phyloP scores from a whole-genome alignment of 306 rosid genomes.

The Arachis hypogaea region DNA sequence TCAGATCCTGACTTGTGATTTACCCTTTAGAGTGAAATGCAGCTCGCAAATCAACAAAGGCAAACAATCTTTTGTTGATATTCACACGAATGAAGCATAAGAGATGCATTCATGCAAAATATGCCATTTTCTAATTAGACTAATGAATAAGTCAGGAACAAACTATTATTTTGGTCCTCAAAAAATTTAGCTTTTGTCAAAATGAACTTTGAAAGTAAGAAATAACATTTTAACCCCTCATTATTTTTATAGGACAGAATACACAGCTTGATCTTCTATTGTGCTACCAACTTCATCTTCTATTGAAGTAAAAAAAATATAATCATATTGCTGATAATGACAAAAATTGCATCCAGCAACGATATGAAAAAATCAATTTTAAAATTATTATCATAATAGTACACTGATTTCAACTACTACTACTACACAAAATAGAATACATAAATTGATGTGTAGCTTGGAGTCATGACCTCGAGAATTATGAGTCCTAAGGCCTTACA shows the following conservation, averaged over 20 bases:
- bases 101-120: not conserved
- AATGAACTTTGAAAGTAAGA: too few species aligned
- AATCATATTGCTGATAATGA: not conserved
- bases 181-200: too few species aligned
- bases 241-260: too few species aligned
- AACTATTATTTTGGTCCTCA: too few species aligned
- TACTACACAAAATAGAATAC: slow-evolving; percentile 8
- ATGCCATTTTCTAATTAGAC: not conserved
- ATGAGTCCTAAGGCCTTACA: not conserved
- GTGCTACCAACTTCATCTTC: not conserved
- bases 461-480: not conserved
- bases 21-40: too few species aligned
- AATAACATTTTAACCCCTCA: too few species aligned
- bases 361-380: not conserved
- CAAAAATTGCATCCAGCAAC: slow-evolving; percentile 14
- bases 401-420: slow-evolving; percentile 17
- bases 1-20: too few species aligned
- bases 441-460: not conserved
- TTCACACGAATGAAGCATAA: not conserved
- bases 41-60: too few species aligned
- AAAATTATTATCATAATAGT: not conserved
- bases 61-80: not conserved
- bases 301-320: not conserved
- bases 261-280: too few species aligned
- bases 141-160: too few species aligned